Evolutionary conservation across 139 green algal species (phyloP), one percentile per base, ranked within the genome.

Genomic region (Chlorella ohadii): DNA sequence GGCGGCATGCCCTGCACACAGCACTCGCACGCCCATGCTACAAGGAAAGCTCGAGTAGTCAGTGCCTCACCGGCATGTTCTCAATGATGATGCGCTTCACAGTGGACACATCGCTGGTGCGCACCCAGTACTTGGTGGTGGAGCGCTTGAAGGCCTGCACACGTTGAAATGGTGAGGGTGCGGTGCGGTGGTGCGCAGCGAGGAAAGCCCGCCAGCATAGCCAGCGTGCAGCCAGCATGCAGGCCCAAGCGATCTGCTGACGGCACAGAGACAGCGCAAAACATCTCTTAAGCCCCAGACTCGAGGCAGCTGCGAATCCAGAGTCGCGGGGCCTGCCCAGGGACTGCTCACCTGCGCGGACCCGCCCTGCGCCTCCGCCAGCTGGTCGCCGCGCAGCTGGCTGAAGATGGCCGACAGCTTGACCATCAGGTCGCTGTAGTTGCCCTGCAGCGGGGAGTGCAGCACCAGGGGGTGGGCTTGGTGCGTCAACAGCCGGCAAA

Each of bases 41-140:
- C n/a, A n/a, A n/a, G n/a, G n/a, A n/a, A n/a, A n/a, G n/a, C n/a
- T n/a, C n/a, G n/a, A n/a, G n/a, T n/a, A n/a, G n/a, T n/a, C n/a
- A n/a, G n/a, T n/a, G n/a, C n/a, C 51, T 59, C 51, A 99, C 95
- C 7, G 96, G 96, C 84, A 99, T 91, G 87, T 98, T 95, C 87
- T 97, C 92, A 79, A 97, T 89, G 68, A 97, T 93, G 87, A 95
- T 89, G 87, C 97, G 93, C 92, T 98, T 98, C 22, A 99, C 95
- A 3, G 90, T 90, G 23, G 92, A 94, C 66, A 97, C 94, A 68
- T 98, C 95, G 72, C 94, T 84, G n/a, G 92, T 95, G 77, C 91
- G 91, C 72, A 99, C 93, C 96, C 96, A 99, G 89, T 98, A 99
- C 92, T 99, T 99, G 83, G 92, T 98, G 72, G 96, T 98, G 67